Evolutionary conservation across 345 rosid genomes (phyloP).

Genomic region (Excoecaria cochinchinensis): DNA sequence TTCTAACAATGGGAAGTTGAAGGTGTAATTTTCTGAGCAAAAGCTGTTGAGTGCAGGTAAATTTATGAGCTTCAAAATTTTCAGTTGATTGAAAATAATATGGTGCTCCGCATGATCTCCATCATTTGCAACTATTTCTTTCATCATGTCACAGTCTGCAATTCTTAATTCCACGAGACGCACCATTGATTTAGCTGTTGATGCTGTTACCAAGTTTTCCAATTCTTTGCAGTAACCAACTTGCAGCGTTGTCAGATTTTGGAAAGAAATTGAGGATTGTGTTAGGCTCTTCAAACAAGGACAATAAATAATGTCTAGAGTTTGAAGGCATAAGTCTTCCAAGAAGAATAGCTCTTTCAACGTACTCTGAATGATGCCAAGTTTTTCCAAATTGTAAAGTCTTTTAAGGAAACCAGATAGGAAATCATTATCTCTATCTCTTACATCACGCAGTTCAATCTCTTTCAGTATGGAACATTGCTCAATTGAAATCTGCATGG

Average conservation of each 20-base stretch:
- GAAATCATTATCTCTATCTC: not conserved
- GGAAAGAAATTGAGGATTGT: conserved; percentile 8
- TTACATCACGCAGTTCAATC: not conserved
- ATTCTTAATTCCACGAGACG: conserved; percentile 16
- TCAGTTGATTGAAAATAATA: conserved; percentile 11
- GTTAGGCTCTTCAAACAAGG: conserved; percentile 6
- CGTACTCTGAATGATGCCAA: not conserved
- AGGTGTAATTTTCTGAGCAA: not conserved
- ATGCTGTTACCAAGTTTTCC: not conserved
- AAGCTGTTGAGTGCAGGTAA: conserved; percentile 8
- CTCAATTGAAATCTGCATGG: not conserved
- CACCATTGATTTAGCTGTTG: conserved; percentile 20
- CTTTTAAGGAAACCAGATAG: not conserved
- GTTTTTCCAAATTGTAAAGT: conserved; percentile 11
- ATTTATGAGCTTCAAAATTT: not conserved
- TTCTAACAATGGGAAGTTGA: not conserved
- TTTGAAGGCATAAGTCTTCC: too few relatives aligned
- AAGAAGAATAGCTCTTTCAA: conserved; percentile 15
- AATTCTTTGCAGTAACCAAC: conserved; percentile 6
- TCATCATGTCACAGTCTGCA: conserved; percentile 3
- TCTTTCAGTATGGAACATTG: not conserved
- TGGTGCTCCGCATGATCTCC: conserved; percentile 1
- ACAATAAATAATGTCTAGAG: too few relatives aligned
- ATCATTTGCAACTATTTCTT: conserved; percentile 6
- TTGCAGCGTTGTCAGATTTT: not conserved